Conservation (phyloP, 2,329 filamentous ascomycete species). For the Nannizzia gypsea region DNA sequence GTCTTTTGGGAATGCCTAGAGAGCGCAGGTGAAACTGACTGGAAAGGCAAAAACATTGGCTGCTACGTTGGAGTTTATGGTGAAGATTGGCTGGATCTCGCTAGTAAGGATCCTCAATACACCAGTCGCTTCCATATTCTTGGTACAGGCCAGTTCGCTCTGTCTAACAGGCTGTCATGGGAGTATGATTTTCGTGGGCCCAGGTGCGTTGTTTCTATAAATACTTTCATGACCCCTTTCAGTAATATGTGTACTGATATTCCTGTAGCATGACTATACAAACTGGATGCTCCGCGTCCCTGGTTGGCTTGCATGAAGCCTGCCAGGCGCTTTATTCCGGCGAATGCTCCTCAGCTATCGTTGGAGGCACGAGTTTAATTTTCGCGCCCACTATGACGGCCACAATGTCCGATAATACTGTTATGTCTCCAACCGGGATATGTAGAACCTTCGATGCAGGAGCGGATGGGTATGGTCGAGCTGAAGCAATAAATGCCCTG, state of each 20-base stretch:
- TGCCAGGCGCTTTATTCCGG: slow-evolving; percentile 6
- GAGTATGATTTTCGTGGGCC: slow-evolving; percentile 19
- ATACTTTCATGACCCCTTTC: too few relatives aligned
- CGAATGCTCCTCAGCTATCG: slow-evolving; percentile 13
- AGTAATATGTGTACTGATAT: not conserved
- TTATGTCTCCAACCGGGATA: slow-evolving; percentile 26
- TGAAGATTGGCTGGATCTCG: slow-evolving; percentile 17
- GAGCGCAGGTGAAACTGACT: slow-evolving; percentile 9
- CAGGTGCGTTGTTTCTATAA: too few relatives aligned
- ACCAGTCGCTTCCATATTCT: slow-evolving; percentile 6
- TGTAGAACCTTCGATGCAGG: slow-evolving; percentile 24
- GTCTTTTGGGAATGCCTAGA: slow-evolving; percentile 23
- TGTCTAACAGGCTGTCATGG: slow-evolving; percentile 17
- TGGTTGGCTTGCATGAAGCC: slow-evolving; percentile 8
- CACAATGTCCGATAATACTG: slow-evolving; percentile 25
- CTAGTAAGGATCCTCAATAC: slow-evolving; percentile 11
- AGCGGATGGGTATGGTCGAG: slow-evolving; percentile 27
- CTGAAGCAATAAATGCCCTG: slow-evolving; percentile 26
- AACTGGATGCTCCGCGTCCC: slow-evolving; percentile 9
- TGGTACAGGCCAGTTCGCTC: slow-evolving; percentile 9
- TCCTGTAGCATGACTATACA: slow-evolving; percentile 7
- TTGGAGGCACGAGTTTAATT: not conserved
- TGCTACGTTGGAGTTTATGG: slow-evolving; percentile 22
- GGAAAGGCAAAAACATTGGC: slow-evolving; percentile 22
- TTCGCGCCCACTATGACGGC: not conserved